Conservation (phyloP, 2,329 filamentous ascomycete genomes). For the Cladosporium sp. region DNA sequence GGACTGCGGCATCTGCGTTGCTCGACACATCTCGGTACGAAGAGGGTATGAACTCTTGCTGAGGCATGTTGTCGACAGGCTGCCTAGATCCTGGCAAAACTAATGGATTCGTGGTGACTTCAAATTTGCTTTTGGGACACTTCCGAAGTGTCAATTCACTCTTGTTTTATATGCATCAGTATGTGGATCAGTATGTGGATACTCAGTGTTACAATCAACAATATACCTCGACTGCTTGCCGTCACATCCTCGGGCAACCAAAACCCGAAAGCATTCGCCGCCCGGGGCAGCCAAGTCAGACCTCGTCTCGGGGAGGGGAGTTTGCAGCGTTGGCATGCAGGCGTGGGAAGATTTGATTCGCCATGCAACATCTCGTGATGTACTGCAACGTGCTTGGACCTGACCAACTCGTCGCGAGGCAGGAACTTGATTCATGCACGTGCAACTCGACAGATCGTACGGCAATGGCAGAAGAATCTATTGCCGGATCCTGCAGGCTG, state of each 20-base stretch:
- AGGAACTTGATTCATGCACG: neutral
- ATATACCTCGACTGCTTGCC: neutral
- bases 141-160: neutral
- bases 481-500: conserved; percentile 9
- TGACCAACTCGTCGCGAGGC: conserved; percentile 3
- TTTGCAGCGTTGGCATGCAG: neutral
- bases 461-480: conserved; percentile 4
- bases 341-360: conserved; percentile 10
- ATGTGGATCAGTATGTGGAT: conserved; percentile 15
- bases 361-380: neutral
- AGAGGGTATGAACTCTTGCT: conserved; percentile 48
- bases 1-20: conserved; percentile 34
- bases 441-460: neutral
- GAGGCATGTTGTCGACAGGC: conserved; percentile 41
- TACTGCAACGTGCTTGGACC: neutral
- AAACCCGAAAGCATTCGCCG: conserved; percentile 16
- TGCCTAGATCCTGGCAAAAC: neutral
- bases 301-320: conserved; percentile 6
- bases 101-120: neutral
- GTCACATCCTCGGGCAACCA: conserved; percentile 12
- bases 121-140: neutral
- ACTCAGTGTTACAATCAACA: neutral
- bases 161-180: conserved; percentile 4
- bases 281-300: conserved; percentile 13
- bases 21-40: conserved; percentile 34